These are phyloP conservation scores for Thraustochytrium striatum DNA, from an alignment of 352 stramenopile species.

Conservation along the genomic window DNA sequence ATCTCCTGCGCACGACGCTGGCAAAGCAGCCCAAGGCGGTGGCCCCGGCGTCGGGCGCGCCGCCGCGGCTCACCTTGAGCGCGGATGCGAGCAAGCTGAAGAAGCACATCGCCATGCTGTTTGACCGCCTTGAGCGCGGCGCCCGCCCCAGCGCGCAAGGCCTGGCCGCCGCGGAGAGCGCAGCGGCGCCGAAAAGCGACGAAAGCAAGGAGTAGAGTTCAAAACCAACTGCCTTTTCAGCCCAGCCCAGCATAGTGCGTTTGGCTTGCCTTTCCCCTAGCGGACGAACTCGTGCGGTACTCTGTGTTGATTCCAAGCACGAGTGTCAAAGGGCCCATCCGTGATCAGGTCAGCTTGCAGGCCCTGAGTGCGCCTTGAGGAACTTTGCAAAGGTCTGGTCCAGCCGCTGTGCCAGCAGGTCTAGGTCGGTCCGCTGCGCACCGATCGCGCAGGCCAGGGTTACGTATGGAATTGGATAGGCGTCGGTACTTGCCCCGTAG, in stretches of 20 bases:
- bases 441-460: conserved; percentile 94
- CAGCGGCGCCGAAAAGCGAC: too few relatives aligned
- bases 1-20: conserved; percentile 72
- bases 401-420: conserved; percentile 82
- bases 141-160: too few relatives aligned
- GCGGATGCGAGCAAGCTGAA: conserved; percentile 76
- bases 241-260: too few relatives aligned
- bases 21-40: conserved; percentile 57
- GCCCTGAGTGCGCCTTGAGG: too few relatives aligned
- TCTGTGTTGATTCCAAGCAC: too few relatives aligned
- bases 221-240: too few relatives aligned
- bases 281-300: too few relatives aligned
- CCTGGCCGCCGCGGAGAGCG: too few relatives aligned
- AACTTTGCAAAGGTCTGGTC: conserved; percentile 83
- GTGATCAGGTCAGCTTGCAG: too few relatives aligned
- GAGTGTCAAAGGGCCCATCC: too few relatives aligned
- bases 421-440: conserved; percentile 80
- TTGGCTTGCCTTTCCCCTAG: too few relatives aligned
- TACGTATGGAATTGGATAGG: conserved; percentile 85
- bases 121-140: conserved; percentile 73
- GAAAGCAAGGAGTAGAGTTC: too few relatives aligned
- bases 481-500: conserved; percentile 83
- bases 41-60: conserved; percentile 39
- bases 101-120: conserved; percentile 82
- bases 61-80: conserved; percentile 64